Evolutionary conservation across 805 yeast genomes (phyloP).

Genomic region (Metschnikowia cerradonensis): DNA sequence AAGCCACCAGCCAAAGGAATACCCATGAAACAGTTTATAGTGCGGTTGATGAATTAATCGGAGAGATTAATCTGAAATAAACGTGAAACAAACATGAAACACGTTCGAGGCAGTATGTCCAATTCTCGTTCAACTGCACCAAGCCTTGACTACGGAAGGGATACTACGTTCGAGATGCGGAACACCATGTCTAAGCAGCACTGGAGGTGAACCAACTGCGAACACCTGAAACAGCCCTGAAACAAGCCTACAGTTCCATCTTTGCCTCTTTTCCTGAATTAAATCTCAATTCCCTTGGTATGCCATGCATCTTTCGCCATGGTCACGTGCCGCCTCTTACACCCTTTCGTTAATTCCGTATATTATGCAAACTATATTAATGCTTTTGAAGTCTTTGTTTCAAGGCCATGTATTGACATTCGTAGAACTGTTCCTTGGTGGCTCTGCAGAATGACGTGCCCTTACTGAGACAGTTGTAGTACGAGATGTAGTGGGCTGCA

Average conservation of each 20-base stretch:
- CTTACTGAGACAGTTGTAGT: constrained; percentile 42
- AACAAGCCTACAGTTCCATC: neutral
- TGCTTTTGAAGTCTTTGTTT: constrained; percentile 37
- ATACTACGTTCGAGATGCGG: too few species aligned
- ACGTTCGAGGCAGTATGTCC: too few species aligned
- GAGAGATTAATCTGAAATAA: too few species aligned
- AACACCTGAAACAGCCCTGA: neutral
- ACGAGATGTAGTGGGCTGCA: constrained; percentile 40
- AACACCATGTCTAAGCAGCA: too few species aligned
- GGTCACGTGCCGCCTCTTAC: neutral
- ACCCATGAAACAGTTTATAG: neutral
- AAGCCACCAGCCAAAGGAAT: neutral
- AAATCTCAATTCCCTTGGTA: too few species aligned
- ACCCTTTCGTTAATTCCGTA: neutral
- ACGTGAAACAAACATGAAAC: neutral
- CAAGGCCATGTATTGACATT: constrained; percentile 41
- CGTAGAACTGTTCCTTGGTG: constrained; percentile 41
- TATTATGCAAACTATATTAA: constrained; percentile 11
- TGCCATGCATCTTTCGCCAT: neutral
- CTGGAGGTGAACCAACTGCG: neutral
- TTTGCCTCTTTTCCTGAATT: too few species aligned
- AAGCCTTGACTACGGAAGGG: too few species aligned
- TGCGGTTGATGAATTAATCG: too few species aligned
- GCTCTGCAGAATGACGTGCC: constrained; percentile 38
- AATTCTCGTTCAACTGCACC: too few species aligned